Conservation (phyloP, 2,329 filamentous ascomycete genomes). For the Falciphora oryzae region DNA sequence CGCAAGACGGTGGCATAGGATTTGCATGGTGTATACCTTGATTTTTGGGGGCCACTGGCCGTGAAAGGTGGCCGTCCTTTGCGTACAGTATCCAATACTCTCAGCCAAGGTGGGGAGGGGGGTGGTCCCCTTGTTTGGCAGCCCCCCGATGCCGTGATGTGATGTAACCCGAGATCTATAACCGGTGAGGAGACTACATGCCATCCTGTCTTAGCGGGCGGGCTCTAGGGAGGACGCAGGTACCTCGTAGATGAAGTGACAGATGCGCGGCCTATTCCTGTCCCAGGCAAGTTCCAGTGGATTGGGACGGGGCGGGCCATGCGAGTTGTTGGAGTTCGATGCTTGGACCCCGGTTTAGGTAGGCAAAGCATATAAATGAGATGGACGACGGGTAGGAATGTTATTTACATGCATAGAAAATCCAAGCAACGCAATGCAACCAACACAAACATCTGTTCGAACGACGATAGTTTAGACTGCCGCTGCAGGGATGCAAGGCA, state of each 20-base stretch:
- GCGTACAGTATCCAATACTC: background rate
- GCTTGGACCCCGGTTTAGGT: background rate
- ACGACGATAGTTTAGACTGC: too few species aligned
- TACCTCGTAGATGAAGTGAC: background rate
- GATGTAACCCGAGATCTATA: background rate
- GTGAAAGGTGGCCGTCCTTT: background rate
- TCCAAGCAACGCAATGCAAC: too few species aligned
- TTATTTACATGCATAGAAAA: too few species aligned
- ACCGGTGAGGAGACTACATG: background rate
- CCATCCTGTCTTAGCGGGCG: background rate
- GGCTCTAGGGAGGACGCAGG: background rate
- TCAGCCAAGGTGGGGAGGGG: background rate
- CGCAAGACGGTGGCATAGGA: background rate
- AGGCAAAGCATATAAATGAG: background rate
- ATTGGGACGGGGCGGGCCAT: background rate
- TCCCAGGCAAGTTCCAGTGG: background rate
- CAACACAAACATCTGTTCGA: too few species aligned
- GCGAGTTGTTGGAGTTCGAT: too few species aligned
- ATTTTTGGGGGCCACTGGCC: too few species aligned
- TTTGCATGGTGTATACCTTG: background rate
- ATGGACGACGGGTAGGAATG: too few species aligned
- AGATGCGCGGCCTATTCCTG: background rate
- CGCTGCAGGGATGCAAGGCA: too few species aligned
- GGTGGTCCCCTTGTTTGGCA: background rate
- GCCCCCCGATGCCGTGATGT: background rate